phyloP scores from a whole-genome alignment of 2,329 filamentous ascomycete species.

The Exophiala calicioides region DNA sequence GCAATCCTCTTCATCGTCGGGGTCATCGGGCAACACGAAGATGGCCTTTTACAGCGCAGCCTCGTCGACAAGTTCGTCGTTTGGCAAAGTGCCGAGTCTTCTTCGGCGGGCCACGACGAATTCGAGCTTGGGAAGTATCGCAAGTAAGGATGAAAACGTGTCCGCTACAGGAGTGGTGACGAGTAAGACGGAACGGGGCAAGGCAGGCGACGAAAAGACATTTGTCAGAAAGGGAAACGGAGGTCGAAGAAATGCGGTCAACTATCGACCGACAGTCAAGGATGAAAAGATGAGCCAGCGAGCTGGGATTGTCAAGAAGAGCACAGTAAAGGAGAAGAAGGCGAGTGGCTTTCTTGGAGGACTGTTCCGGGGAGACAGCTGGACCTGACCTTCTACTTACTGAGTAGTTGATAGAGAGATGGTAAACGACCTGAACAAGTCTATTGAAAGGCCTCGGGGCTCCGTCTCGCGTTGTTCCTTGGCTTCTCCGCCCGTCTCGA shows the following conservation, averaged over 20 bases:
- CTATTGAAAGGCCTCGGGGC: no score
- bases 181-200: conserved; percentile 28
- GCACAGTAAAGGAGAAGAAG: conserved; percentile 33
- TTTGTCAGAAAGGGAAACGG: conserved; percentile 30
- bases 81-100: conserved; percentile 26
- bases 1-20: conserved; percentile 45
- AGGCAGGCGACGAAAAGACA: conserved; percentile 28
- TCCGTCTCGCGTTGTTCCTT: no score
- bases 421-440: no score
- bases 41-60: conserved; percentile 29
- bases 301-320: conserved; percentile 28
- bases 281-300: conserved; percentile 32
- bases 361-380: conserved; percentile 26
- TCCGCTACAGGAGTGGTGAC: conserved; percentile 31
- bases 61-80: conserved; percentile 15
- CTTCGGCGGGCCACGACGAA: conserved; percentile 32
- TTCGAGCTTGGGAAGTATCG: conserved; percentile 25
- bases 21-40: conserved; percentile 23
- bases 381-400: conserved; percentile 16
- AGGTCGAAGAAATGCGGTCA: conserved; percentile 30
- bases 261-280: conserved; percentile 28
- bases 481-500: no score
- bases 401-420: no score
- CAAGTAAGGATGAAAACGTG: conserved; percentile 25
- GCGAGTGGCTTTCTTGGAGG: conserved; percentile 26